Conservation (phyloP, 805 yeast species). For the Brettanomyces bruxellensis region DNA sequence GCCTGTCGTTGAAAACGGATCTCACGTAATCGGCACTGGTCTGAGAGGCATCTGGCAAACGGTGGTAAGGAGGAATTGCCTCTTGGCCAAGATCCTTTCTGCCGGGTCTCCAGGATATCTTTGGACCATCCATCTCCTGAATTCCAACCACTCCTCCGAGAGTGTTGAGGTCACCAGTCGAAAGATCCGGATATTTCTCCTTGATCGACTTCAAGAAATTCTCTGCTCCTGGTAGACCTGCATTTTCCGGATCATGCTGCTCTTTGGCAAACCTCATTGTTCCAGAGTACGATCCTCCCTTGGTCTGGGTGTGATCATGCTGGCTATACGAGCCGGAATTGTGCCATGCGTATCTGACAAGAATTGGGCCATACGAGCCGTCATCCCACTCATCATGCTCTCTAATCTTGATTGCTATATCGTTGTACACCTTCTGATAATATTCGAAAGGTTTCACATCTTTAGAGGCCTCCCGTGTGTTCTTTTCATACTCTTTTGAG, state of each 20-base stretch:
- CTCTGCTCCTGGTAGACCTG: constrained; percentile 46
- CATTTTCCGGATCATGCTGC: constrained; percentile 39
- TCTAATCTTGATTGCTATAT: constrained; percentile 53
- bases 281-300: constrained; percentile 42
- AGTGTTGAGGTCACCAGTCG: constrained; percentile 65
- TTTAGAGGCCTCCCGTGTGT: constrained; percentile 25
- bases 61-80: constrained; percentile 36
- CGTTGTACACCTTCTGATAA: constrained; percentile 62
- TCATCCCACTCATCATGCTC: constrained; percentile 52
- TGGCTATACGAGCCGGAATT: constrained; percentile 39
- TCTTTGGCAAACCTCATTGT: constrained; percentile 47
- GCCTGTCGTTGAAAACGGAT: constrained; percentile 31
- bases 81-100: constrained; percentile 28
- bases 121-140: constrained; percentile 59
- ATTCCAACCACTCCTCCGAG: constrained; percentile 59
- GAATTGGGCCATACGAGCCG: constrained; percentile 45
- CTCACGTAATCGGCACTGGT: constrained; percentile 36
- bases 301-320: constrained; percentile 29
- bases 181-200: constrained; percentile 48
- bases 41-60: constrained; percentile 41
- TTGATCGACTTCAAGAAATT: constrained; percentile 47
- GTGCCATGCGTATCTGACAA: constrained; percentile 43
- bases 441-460: constrained; percentile 34
- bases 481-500: constrained; percentile 22
- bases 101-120: constrained; percentile 48